Base-by-base conservation (phyloP, 352 stramenopile species). In the Pythium folliculosum region DNA sequence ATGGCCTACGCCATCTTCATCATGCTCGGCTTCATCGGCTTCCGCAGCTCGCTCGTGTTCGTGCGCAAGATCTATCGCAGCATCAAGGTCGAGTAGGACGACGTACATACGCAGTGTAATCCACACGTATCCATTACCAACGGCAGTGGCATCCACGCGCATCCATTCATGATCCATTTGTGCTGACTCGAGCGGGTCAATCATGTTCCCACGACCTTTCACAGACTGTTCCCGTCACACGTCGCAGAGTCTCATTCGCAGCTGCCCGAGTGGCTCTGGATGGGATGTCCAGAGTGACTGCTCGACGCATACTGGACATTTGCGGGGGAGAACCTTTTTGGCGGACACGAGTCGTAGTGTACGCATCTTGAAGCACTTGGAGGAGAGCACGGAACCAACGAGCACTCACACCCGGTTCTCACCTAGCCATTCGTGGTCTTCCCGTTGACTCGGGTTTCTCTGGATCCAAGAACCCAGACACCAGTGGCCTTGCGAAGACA, bases 1-100 rank as follows among this genome's bases (percentile, higher is more conserved):
- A 92, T 99, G 65, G 96, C 92, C 7, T 98, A 98, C 80, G 97
- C 88, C 44, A 98, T 99, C 73, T 98, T 98, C 71, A 85, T 99
- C 55, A 99, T 99, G 95, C 80, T 99, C 50, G 96, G 96, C 70
- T 97, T 94, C 75, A 89, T 98, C 62, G 96, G 96, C 53, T 99
- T 99, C 78, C 91, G 96, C 64, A 96, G 92, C 73, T 97, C 95
- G 71, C 89, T 99, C 51, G 65, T 93, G 51, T 99, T 99, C 79
- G 95, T 98, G 32, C 95, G 90, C 74, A 98, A 98, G 81, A 99
- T 99, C 72, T 99, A 99, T 76, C 89, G 89, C 47, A 88, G 90
- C 50, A 96, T 99, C 59, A 99, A 99, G 79, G 95, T 94, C 60
- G 96, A 99, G 77, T 99, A 95, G 49, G 27, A 32, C 27, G 27